These are phyloP conservation scores for Syncephalastrum racemosum DNA, from an alignment of 371 early-diverging fungal species.

Conservation along the genomic window DNA sequence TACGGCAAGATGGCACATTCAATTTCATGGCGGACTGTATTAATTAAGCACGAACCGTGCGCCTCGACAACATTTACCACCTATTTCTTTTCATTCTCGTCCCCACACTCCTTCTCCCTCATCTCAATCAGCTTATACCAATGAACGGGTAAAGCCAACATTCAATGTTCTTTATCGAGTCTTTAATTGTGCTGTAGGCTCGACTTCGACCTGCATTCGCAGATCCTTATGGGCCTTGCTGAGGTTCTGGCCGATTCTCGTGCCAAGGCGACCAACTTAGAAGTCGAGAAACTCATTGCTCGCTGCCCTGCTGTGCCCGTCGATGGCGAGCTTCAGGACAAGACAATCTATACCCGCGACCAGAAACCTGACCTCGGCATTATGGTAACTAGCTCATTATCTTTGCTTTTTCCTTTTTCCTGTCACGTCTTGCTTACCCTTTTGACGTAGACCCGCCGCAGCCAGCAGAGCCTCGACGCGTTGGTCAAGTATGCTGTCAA, in stretches of 20 bases:
- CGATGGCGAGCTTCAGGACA: conserved; percentile 20
- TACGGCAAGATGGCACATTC: too few relatives aligned
- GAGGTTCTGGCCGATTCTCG: conserved; percentile 49
- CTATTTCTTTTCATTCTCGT: too few relatives aligned
- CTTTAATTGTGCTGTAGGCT: conserved; percentile 1
- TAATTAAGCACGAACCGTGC: too few relatives aligned
- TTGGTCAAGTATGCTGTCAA: conserved; percentile 38
- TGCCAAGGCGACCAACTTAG: conserved; percentile 34
- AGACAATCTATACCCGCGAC: conserved; percentile 19
- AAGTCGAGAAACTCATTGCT: conserved; percentile 33
- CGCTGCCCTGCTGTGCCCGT: conserved; percentile 38
- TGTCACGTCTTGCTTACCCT: background rate
- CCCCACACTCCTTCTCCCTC: too few relatives aligned
- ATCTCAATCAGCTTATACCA: too few relatives aligned
- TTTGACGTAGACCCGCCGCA: conserved; percentile 34
- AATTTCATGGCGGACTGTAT: too few relatives aligned
- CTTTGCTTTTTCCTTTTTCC: background rate
- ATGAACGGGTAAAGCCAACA: too few relatives aligned
- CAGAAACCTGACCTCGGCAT: conserved; percentile 10
- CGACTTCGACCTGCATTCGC: conserved; percentile 50
- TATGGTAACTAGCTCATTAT: conserved; percentile 23
- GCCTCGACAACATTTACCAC: too few relatives aligned
- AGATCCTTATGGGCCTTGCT: conserved; percentile 60
- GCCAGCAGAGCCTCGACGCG: conserved; percentile 45
- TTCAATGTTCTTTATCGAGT: too few relatives aligned